Evolutionary conservation across 208 protist genomes (phyloP).

Genomic region (Leishmania major): DNA sequence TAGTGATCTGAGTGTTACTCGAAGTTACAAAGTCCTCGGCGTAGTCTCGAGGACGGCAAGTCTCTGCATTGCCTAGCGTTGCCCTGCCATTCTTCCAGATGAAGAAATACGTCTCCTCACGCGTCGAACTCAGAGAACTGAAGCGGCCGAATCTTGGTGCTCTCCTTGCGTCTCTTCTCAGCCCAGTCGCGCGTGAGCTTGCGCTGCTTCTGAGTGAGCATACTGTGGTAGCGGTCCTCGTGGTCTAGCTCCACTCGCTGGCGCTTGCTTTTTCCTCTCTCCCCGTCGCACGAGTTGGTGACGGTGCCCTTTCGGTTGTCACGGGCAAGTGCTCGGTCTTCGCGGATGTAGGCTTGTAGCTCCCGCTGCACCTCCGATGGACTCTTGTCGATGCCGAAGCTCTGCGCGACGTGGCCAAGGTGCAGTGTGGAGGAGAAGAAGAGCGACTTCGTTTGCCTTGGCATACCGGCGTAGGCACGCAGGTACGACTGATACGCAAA

Average conservation of each 20-base stretch:
- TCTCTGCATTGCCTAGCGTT: background rate
- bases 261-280: slow-evolving; percentile 38
- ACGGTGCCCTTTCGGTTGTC: slow-evolving; percentile 58
- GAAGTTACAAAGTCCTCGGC: background rate
- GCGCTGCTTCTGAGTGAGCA: slow-evolving; percentile 79
- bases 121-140: slow-evolving; percentile 88
- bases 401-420: slow-evolving; percentile 93
- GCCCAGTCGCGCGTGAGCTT: slow-evolving; percentile 81
- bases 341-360: slow-evolving; percentile 58
- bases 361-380: slow-evolving; percentile 81
- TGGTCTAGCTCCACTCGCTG: slow-evolving; percentile 76
- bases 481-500: slow-evolving; percentile 98
- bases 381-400: slow-evolving; percentile 90
- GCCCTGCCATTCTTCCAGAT: background rate
- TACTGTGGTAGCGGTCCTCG: slow-evolving; percentile 76
- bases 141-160: slow-evolving; percentile 56
- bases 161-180: slow-evolving; percentile 61
- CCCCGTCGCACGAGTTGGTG: slow-evolving; percentile 15
- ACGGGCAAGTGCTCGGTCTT: slow-evolving; percentile 69
- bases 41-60: background rate
- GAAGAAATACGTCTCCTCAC: background rate
- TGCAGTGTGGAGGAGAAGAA: slow-evolving; percentile 93
- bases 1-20: background rate
- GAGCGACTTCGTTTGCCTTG: slow-evolving; percentile 45
- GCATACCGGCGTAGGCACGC: slow-evolving; percentile 95